phyloP scores from a whole-genome alignment of 2,329 filamentous ascomycete genomes.

The Clarireedia monteithiana region DNA sequence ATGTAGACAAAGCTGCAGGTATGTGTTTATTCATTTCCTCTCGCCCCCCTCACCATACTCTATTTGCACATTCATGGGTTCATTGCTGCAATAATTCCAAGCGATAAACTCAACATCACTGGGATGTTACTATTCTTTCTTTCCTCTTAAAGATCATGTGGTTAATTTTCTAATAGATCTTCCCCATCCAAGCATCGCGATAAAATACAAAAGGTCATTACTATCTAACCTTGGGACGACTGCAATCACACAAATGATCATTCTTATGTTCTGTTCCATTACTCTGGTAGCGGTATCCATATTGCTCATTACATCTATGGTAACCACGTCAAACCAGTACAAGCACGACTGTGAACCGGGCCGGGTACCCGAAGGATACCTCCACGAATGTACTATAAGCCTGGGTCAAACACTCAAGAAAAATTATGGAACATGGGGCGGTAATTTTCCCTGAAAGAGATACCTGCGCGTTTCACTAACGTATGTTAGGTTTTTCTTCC shows the following conservation, averaged over 20 bases:
- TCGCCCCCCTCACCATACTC: not conserved
- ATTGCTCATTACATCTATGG: conserved; percentile 10
- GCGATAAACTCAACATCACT: too few species aligned
- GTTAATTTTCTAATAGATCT: conserved; percentile 3
- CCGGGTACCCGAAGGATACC: too few species aligned
- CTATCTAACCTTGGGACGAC: conserved; percentile 17
- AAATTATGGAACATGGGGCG: conserved; percentile 14
- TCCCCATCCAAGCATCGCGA: conserved; percentile 19
- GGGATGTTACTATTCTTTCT: too few species aligned
- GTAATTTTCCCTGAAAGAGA: not conserved
- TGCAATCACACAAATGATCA: conserved; percentile 18
- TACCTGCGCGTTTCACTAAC: not conserved
- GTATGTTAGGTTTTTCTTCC: conserved; percentile 11
- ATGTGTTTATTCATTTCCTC: not conserved
- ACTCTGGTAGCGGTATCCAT: conserved; percentile 13
- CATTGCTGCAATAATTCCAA: too few species aligned
- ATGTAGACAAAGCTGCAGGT: conserved; percentile 15
- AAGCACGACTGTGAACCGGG: not conserved
- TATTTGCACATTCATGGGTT: not conserved
- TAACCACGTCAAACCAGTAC: not conserved
- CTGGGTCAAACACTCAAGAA: conserved; percentile 1
- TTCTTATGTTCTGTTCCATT: conserved; percentile 15
- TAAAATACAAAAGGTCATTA: conserved; percentile 19
- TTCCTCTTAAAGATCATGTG: not conserved
- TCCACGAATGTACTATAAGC: not conserved